phyloP scores from a whole-genome alignment of 352 stramenopile genomes.

The Globisporangium canariense region DNA sequence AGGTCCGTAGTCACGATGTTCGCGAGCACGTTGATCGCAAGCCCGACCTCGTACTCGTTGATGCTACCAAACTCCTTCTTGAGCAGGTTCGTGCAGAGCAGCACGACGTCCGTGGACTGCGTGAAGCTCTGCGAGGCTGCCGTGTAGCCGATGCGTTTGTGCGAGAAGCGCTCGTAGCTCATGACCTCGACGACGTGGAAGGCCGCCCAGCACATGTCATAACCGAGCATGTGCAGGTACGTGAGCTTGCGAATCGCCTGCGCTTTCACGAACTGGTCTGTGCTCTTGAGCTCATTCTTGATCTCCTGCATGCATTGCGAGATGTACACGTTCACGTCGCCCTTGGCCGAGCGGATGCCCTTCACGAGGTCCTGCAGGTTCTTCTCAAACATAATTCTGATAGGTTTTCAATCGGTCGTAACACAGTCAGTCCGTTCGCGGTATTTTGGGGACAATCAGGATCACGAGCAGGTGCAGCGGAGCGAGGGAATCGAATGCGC shows the following conservation, averaged over 20 bases:
- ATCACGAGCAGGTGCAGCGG: background rate
- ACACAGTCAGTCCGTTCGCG: slow-evolving; percentile 1
- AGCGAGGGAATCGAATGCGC: slow-evolving; percentile 2
- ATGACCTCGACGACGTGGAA: slow-evolving; percentile 99
- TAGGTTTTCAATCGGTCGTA: background rate
- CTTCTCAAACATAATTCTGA: slow-evolving; percentile 95
- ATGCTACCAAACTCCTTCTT: slow-evolving; percentile 95
- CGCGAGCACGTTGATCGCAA: slow-evolving; percentile 98
- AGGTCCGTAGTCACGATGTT: slow-evolving; percentile 99
- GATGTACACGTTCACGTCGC: slow-evolving; percentile 96
- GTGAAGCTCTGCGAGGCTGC: slow-evolving; percentile 95
- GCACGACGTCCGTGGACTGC: slow-evolving; percentile 96
- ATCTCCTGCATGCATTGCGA: slow-evolving; percentile 97
- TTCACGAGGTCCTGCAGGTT: slow-evolving; percentile 98
- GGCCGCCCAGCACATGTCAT: slow-evolving; percentile 97
- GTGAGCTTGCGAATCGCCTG: slow-evolving; percentile 97
- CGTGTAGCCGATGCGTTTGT: slow-evolving; percentile 97
- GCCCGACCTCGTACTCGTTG: slow-evolving; percentile 95
- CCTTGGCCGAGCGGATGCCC: slow-evolving; percentile 96
- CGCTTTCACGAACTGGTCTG: slow-evolving; percentile 95
- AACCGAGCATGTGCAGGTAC: slow-evolving; percentile 97
- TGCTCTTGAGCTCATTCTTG: slow-evolving; percentile 96
- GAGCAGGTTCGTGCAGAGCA: slow-evolving; percentile 98
- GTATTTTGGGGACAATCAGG: background rate
- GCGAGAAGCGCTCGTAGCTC: slow-evolving; percentile 92